Percentiles rank a stretch among this genome's conserved stretches.
Evolutionary conservation across 1,284 basidiomycete genomes (phyloP).

Genomic region (Sanghuangporus baumii): DNA sequence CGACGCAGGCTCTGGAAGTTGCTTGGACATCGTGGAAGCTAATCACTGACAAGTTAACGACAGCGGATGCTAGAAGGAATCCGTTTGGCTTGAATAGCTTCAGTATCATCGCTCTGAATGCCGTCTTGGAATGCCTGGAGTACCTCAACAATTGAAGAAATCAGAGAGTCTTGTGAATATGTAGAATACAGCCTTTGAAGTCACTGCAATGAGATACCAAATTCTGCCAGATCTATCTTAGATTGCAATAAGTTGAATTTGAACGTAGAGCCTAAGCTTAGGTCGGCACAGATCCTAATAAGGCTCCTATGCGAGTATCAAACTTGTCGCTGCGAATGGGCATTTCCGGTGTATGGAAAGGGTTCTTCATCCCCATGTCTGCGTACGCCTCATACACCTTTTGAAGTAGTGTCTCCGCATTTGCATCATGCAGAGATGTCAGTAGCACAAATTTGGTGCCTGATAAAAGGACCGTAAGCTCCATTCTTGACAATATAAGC

Average conservation of each 20-base stretch:
- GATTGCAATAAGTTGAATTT: too few relatives aligned
- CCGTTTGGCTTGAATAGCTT: constrained; percentile 63
- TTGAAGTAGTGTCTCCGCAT: constrained; percentile 68
- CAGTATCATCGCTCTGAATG: constrained; percentile 54
- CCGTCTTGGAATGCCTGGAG: constrained; percentile 55
- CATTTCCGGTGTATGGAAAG: constrained; percentile 99
- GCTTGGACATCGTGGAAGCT: constrained; percentile 64
- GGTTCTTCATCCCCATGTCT: constrained; percentile 98
- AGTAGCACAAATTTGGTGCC: constrained; percentile 97
- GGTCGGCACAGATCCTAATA: constrained; percentile 40
- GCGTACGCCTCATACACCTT: constrained; percentile 89
- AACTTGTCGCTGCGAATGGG: constrained; percentile 92
- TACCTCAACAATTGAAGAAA: neutral
- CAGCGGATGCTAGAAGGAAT: constrained; percentile 20
- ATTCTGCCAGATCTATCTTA: too few relatives aligned
- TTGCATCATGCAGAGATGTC: constrained; percentile 71
- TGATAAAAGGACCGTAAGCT: constrained; percentile 31
- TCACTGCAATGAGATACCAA: too few relatives aligned
- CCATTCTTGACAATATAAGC: neutral
- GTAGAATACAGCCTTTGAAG: too few relatives aligned
- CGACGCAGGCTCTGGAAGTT: constrained; percentile 39
- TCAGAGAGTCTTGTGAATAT: too few relatives aligned
- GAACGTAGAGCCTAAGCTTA: neutral
- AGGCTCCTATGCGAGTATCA: constrained; percentile 61
- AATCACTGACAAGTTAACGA: constrained; percentile 32